Evolutionary conservation across 2,329 filamentous ascomycete species (phyloP), one percentile per base, ranked within the genome.

Genomic region (Colletotrichum sp.): DNA sequence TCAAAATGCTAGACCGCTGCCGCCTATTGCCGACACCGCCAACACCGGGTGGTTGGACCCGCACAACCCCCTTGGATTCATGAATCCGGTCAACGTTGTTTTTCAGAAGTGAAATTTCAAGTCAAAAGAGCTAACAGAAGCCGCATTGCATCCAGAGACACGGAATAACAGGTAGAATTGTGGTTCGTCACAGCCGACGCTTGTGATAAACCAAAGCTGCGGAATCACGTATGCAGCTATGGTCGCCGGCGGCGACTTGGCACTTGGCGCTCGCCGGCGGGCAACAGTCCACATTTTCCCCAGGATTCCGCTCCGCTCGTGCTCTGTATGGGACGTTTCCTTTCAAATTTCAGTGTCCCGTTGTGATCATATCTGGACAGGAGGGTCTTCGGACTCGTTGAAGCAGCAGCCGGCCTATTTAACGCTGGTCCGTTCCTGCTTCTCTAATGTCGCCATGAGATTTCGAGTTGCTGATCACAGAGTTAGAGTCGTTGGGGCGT

Each of bases 101-200:
- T 10, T 44, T 10, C 8, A 10, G 8, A 44, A 44, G 36, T 44
- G 8, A 3, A 2, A 44, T 0, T 44, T 0, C 16, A 44, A 9
- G 16, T 18, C 36, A 44, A 44, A 18, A 39, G 16, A 18, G 16
- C 16, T 39, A 5, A 0, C 1, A 5, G 8, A 6, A 18, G 8
- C 8, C 36, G 36, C 16, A 44, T 44, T 8, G 5, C 0, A 44
- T 9, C 0, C 8, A 44, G 36, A 44, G 36, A 44, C 36, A 18
- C 8, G 1, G 36, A 3, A 44, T 1, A 0, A 6, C 16, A 10
- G 1, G 16, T 10, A 18, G 1, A 44, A 44, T 0, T 44, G 5
- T 44, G 52, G 12, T 8, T 55, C 52, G 1, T 55, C 52, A 55
- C 6, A 55, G n/a, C 12, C 12, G 52, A 55, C 12, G 24, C n/a